These are phyloP conservation scores for Nemania sp. DNA, from an alignment of 2,329 filamentous ascomycete genomes.

Conservation along the genomic window DNA sequence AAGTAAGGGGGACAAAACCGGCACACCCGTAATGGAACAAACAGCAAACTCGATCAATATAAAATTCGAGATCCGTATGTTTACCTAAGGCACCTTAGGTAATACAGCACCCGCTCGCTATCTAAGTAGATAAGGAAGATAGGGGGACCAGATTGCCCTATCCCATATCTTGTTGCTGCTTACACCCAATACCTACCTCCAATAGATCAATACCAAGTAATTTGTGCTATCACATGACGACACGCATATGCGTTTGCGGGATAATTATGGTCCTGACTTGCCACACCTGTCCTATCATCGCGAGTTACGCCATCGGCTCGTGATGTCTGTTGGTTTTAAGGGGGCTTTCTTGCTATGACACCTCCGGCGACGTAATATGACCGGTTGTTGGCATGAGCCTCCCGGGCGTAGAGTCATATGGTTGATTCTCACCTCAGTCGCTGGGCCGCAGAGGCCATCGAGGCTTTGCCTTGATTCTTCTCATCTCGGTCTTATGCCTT, in stretches of 20 bases:
- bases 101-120: background rate
- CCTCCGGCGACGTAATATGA: background rate
- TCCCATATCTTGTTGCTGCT: background rate
- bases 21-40: conserved; percentile 4
- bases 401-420: background rate
- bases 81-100: background rate
- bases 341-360: conserved; percentile 13
- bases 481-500: conserved; percentile 35
- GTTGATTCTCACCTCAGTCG: background rate
- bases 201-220: background rate
- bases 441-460: conserved; percentile 3
- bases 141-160: background rate
- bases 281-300: background rate
- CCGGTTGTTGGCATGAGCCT: conserved; percentile 31
- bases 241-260: conserved; percentile 34
- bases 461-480: conserved; percentile 5
- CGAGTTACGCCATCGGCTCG: background rate
- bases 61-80: background rate
- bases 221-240: conserved; percentile 35
- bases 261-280: background rate
- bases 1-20: conserved; percentile 1
- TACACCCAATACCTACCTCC: background rate
- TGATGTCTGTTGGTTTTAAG: conserved; percentile 25
- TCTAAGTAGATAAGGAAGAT: too few species aligned
- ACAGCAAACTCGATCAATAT: background rate